Percentiles rank a stretch among this genome's conserved stretches.
Conservation (phyloP, 306 rosid species). For the Inga leiocalycina region DNA sequence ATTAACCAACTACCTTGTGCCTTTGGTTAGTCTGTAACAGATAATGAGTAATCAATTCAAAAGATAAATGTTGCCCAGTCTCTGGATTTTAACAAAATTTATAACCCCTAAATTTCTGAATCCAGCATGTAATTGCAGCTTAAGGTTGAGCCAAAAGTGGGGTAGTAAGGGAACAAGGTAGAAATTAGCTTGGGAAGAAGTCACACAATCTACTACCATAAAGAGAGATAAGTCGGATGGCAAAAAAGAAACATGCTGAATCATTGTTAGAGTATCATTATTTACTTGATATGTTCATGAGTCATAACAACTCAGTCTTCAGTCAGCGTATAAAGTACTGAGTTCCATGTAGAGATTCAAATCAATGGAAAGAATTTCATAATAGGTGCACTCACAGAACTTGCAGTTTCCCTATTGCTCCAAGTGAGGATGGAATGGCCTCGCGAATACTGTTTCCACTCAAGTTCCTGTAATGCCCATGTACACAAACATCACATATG, state of each 20-base stretch:
- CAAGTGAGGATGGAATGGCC: slow-evolving; percentile 77
- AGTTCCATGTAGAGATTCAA: not conserved
- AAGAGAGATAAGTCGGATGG: not conserved
- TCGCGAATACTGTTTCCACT: slow-evolving; percentile 89
- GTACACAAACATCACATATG: slow-evolving; percentile 39
- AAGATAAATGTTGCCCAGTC: not conserved
- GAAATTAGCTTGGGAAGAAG: not conserved
- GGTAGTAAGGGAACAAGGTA: not conserved
- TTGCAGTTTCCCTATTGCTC: slow-evolving; percentile 68
- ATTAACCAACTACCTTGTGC: not conserved
- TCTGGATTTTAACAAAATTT: not conserved
- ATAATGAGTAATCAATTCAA: not conserved
- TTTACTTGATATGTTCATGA: not conserved
- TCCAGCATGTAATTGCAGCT: not conserved
- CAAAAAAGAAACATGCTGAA: not conserved
- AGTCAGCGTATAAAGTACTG: not conserved
- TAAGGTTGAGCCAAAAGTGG: not conserved
- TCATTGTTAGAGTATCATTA: too few relatives aligned
- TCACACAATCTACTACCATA: not conserved
- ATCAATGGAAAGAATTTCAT: slow-evolving; percentile 12
- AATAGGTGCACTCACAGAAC: slow-evolving; percentile 65
- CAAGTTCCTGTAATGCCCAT: slow-evolving; percentile 66
- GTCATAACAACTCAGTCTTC: not conserved
- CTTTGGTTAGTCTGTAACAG: not conserved
- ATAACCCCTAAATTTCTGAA: not conserved